A percentile compares a stretch with the other conserved stretches of the same genome.
Conservation (phyloP, 192 early-diverging fungal genomes). For the Dissophora globulifera region DNA sequence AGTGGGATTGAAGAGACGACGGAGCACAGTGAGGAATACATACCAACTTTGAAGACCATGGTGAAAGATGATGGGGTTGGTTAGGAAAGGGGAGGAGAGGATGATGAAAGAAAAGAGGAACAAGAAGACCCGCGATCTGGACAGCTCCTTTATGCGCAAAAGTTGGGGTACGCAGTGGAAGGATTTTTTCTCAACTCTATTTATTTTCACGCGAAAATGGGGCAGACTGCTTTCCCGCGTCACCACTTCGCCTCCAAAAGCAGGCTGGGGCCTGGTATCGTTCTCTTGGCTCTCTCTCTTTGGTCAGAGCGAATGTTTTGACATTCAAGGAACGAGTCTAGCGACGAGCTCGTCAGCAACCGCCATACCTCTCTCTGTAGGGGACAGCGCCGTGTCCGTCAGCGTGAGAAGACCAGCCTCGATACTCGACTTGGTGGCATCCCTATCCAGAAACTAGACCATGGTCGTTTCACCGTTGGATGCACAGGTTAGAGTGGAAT, state of each 20-base stretch:
- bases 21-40: background rate
- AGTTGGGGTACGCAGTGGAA: background rate
- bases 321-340: slow-evolving; percentile 31
- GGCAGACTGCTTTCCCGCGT: background rate
- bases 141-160: background rate
- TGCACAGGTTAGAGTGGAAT: slow-evolving; percentile 7
- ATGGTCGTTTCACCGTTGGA: too few species aligned
- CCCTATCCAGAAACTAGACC: slow-evolving; percentile 14
- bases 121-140: background rate
- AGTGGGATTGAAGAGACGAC: background rate
- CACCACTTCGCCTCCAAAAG: background rate
- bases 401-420: slow-evolving; percentile 19
- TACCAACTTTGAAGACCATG: slow-evolving; percentile 49
- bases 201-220: background rate
- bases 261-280: too few species aligned
- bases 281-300: too few species aligned
- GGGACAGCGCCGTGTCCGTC: slow-evolving; percentile 43
- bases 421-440: slow-evolving; percentile 9
- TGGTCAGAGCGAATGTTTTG: background rate
- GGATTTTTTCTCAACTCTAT: slow-evolving; percentile 1
- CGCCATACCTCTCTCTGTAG: slow-evolving; percentile 63
- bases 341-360: slow-evolving; percentile 62
- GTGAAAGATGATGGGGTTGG: slow-evolving; percentile 16
- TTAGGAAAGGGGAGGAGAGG: slow-evolving; percentile 2
- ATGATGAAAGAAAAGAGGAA: slow-evolving; percentile 8